Evolutionary conservation across 2,329 filamentous ascomycete genomes (phyloP).

Genomic region (Pseudogymnoascus sp.): DNA sequence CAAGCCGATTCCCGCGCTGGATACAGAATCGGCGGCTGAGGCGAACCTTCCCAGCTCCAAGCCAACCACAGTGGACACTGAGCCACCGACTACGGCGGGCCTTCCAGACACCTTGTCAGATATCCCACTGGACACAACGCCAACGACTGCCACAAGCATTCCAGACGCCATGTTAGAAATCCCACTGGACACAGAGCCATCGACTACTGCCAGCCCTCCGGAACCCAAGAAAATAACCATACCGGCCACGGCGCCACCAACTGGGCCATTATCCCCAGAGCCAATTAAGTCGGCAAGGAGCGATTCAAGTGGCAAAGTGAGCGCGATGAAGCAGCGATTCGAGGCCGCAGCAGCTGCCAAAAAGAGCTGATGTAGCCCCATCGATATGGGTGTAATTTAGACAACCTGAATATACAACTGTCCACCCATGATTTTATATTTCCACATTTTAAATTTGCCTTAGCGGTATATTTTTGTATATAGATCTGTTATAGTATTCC

Average conservation of each 20-base stretch:
- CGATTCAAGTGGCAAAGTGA: neutral
- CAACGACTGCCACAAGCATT: neutral
- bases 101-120: neutral
- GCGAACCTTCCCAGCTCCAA: neutral
- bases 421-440: neutral
- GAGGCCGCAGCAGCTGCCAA: neutral
- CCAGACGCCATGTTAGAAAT: neutral
- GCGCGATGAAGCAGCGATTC: conserved; percentile 1
- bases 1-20: neutral
- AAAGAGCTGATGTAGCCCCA: neutral
- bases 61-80: neutral
- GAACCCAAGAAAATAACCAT: neutral
- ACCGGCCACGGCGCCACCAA: neutral
- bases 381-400: neutral
- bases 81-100: neutral
- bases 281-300: neutral
- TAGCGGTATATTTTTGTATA: neutral
- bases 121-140: neutral
- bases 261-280: neutral
- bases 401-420: neutral
- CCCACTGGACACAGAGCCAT: neutral
- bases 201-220: neutral
- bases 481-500: neutral
- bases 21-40: neutral
- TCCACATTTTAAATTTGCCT: neutral